Percentiles rank a stretch among this genome's conserved stretches.
Conservation (phyloP, 1,284 basidiomycete genomes). For the Waitea zeae region DNA sequence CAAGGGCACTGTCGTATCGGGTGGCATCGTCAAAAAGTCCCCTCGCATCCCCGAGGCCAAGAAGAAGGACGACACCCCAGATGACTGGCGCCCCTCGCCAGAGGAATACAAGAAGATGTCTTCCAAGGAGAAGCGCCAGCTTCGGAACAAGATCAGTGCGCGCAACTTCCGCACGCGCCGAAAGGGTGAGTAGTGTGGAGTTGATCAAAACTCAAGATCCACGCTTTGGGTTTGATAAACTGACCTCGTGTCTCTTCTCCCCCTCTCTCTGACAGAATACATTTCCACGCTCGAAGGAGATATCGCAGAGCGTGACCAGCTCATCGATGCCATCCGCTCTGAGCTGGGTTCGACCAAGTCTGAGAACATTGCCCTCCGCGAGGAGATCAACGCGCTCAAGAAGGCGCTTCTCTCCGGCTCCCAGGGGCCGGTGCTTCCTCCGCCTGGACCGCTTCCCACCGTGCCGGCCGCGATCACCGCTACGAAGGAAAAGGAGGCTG, state of each 20-base stretch:
- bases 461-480: slow-evolving; percentile 12
- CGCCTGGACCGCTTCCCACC: slow-evolving; percentile 24
- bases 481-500: neutral
- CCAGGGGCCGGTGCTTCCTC: slow-evolving; percentile 21
- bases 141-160: slow-evolving; percentile 94
- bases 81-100: slow-evolving; percentile 70
- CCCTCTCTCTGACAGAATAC: slow-evolving; percentile 44
- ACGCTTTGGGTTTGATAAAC: no score
- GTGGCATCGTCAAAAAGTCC: slow-evolving; percentile 49
- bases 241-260: slow-evolving; percentile 1
- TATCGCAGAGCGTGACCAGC: slow-evolving; percentile 80
- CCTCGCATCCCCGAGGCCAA: slow-evolving; percentile 14
- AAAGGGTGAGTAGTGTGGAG: slow-evolving; percentile 68
- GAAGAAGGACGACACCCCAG: slow-evolving; percentile 29
- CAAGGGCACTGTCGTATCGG: slow-evolving; percentile 54
- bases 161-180: slow-evolving; percentile 86
- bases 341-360: slow-evolving; percentile 67
- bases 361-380: slow-evolving; percentile 75
- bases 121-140: slow-evolving; percentile 90
- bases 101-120: slow-evolving; percentile 94
- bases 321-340: slow-evolving; percentile 77
- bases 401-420: slow-evolving; percentile 50
- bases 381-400: slow-evolving; percentile 77
- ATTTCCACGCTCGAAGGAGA: slow-evolving; percentile 87
- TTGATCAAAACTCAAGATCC: no score